Percentiles rank a stretch among this genome's conserved stretches.
phyloP scores from a whole-genome alignment of 23 red algal species.

The Gracilariopsis chorda region DNA sequence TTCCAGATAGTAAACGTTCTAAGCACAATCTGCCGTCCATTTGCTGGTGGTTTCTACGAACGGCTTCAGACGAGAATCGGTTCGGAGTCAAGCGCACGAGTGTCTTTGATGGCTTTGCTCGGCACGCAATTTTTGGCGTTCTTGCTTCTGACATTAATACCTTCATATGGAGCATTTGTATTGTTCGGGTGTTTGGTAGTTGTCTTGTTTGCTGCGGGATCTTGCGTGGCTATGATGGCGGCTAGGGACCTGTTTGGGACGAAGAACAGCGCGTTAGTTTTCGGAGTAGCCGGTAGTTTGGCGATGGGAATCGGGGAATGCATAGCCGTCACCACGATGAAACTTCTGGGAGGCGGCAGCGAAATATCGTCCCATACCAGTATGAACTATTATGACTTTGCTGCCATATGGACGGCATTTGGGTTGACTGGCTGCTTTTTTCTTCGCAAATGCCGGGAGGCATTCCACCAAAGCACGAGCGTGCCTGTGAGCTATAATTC shows the following conservation, averaged over 20 bases:
- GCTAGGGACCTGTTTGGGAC: conserved; percentile 5
- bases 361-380: background rate
- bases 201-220: conserved; percentile 8
- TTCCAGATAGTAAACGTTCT: conserved; percentile 3
- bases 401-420: background rate
- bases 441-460: background rate
- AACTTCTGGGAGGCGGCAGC: no score
- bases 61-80: background rate
- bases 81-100: background rate
- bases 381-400: background rate
- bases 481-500: no score
- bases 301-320: conserved; percentile 30
- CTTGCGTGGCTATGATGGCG: background rate
- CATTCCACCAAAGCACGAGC: no score
- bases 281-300: conserved; percentile 17
- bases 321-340: background rate
- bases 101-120: background rate
- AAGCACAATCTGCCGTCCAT: background rate
- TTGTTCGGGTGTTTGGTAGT: background rate
- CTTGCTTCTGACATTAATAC: background rate
- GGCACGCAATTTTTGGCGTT: background rate
- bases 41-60: background rate
- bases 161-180: conserved; percentile 17
- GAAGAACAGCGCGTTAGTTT: conserved; percentile 22
- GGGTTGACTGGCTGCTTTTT: background rate